Evolutionary conservation across 805 yeast species (phyloP).

Genomic region (Hanseniaspora guilliermondii): DNA sequence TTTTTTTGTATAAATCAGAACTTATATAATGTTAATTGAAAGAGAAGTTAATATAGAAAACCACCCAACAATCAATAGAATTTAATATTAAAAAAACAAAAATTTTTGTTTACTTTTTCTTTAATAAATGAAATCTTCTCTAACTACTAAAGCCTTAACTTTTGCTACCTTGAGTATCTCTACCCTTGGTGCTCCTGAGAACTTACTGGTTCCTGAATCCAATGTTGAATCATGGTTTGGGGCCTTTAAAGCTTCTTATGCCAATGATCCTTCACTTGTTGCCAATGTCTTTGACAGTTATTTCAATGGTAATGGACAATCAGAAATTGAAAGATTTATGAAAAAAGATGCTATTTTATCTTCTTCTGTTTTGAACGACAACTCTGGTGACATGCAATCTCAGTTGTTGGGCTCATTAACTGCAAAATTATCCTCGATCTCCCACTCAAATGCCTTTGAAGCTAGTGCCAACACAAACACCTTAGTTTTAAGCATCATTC

Average conservation of each 20-base stretch:
- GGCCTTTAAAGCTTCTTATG: not conserved
- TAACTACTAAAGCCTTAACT: not conserved
- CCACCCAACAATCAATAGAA: not conserved
- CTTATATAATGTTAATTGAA: not conserved
- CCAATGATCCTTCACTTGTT: not conserved
- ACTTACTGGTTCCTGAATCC: not conserved
- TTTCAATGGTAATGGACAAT: not conserved
- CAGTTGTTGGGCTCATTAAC: not conserved
- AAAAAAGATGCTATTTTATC: not conserved
- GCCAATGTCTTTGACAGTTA: not conserved
- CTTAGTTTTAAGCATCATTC: not conserved
- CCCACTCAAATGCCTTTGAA: not conserved
- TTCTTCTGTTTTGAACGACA: not conserved
- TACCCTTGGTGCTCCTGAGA: not conserved
- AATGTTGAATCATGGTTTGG: not conserved
- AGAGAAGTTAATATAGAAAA: not conserved
- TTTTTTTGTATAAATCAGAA: not conserved
- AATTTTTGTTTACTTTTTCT: too few relatives aligned
- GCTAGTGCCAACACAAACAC: not conserved
- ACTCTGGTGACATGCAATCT: not conserved
- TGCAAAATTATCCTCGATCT: not conserved
- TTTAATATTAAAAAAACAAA: too few relatives aligned
- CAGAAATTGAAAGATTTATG: not conserved
- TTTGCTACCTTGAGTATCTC: not conserved
- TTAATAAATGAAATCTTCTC: not conserved